Conservation (phyloP, 345 rosid genomes). For the Rhizophora mangle region DNA sequence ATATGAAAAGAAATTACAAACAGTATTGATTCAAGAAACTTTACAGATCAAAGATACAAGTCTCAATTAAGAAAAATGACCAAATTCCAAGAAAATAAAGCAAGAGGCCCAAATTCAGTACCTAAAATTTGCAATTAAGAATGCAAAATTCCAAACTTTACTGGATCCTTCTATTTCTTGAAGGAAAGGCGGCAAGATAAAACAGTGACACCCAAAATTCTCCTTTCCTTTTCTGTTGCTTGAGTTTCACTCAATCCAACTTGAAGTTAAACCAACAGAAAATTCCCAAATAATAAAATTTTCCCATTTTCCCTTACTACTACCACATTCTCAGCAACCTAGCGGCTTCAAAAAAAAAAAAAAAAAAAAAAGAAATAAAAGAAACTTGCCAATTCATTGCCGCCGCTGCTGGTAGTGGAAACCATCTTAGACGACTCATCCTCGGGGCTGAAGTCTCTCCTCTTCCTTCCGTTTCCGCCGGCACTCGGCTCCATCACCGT, state of each 20-base stretch:
- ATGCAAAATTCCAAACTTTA: background rate
- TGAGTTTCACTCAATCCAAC: background rate
- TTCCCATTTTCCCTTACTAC: background rate
- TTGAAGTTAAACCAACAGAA: background rate
- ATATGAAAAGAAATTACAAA: background rate
- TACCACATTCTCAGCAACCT: background rate
- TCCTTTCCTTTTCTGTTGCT: too few species aligned
- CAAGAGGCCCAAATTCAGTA: too few species aligned
- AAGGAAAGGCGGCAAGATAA: background rate
- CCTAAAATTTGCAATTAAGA: too few species aligned
- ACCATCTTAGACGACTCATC: conserved; percentile 72
- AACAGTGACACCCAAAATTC: background rate
- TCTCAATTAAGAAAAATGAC: background rate
- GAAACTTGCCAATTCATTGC: conserved; percentile 63
- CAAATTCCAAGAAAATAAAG: background rate
- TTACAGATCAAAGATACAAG: background rate
- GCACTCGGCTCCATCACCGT: conserved; percentile 78
- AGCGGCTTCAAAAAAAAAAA: background rate
- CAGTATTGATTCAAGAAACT: background rate
- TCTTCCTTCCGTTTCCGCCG: conserved; percentile 49
- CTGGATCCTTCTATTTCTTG: background rate
- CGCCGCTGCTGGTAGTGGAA: conserved; percentile 67
- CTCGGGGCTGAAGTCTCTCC: conserved; percentile 65
- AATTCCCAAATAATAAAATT: background rate
- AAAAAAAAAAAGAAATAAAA: conserved; percentile 1